Conservation (phyloP, 139 green algal species). For the Mychonastes homosphaera region DNA sequence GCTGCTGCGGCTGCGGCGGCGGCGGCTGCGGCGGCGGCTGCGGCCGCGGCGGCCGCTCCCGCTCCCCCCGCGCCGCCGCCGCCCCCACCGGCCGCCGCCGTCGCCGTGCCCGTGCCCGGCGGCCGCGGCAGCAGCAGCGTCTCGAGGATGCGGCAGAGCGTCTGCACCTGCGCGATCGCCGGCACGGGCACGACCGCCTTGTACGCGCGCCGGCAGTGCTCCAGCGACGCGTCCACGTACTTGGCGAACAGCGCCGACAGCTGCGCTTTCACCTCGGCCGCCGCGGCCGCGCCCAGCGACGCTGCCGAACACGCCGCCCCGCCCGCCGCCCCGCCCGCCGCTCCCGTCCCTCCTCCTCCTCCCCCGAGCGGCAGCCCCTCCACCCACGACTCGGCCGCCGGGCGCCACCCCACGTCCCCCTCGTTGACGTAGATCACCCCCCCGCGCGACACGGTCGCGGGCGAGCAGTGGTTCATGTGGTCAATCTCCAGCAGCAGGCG, state of each 20-base stretch:
- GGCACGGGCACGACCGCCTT: slow-evolving; percentile 68
- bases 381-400: slow-evolving; percentile 73
- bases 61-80: too few relatives aligned
- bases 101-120: too few relatives aligned
- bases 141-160: slow-evolving; percentile 88
- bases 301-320: neutral
- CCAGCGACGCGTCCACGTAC: slow-evolving; percentile 77
- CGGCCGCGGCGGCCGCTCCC: too few relatives aligned
- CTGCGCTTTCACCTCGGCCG: slow-evolving; percentile 19
- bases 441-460: slow-evolving; percentile 82
- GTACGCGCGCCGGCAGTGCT: slow-evolving; percentile 77
- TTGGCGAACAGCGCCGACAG: slow-evolving; percentile 71
- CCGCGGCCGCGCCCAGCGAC: neutral
- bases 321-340: neutral
- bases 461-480: slow-evolving; percentile 79
- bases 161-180: slow-evolving; percentile 53
- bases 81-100: too few relatives aligned
- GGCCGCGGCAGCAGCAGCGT: slow-evolving; percentile 75
- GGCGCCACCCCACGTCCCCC: slow-evolving; percentile 79
- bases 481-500: slow-evolving; percentile 77
- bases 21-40: too few relatives aligned
- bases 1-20: too few relatives aligned
- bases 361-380: too few relatives aligned
- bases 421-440: slow-evolving; percentile 86
- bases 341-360: too few relatives aligned